Base-by-base conservation (phyloP, 352 stramenopile genomes). In the Pythium inflatum region DNA sequence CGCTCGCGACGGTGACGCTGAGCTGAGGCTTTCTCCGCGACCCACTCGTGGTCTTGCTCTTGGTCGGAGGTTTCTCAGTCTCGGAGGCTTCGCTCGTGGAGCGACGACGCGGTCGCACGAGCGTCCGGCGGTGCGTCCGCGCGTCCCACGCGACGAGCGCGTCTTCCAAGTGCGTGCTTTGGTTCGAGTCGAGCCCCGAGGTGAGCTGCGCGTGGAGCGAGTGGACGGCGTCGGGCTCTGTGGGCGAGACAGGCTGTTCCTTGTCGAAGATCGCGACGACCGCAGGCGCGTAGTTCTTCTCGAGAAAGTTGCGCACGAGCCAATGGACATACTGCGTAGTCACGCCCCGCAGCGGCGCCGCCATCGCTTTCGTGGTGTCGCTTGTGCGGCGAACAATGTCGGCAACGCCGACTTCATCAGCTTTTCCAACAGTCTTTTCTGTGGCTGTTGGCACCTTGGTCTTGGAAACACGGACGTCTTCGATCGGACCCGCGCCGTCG, bases 291-390 rank as follows among this genome's bases (percentile, higher is more conserved):
- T 77, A 75, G 34, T 83, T 78, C 12, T 76, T 73, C 25, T 76
- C 68, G 12, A 93, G 71, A 36, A 88, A 90, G 27, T 90, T 79
- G 2, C 79, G 81, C n/a, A 92, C 76, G n/a, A 91, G 72, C 36
- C 86, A 73, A 31, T 87, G 71, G 18, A 85, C 70, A 31, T 79
- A 80, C 18, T 70, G 43, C n/a, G 27, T 63, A 13, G 27, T 54
- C 3, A 40, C 38, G 12, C 16, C 22, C 8, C 61, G 24, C 28
- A 12, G 53, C 8, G 28, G 34, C 27, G 63, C 40, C 13, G 65
- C 43, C 22, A 30, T 14, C 20, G 57, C 34, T 45, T 30, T 48
- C 1, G n/a, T 12, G 20, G 41, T 8, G 16, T 18, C 51, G 51
- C 30, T 50, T 25, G 76, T 40, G 36, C 57, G 18, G 46, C 71